A percentile compares a stretch with the other conserved stretches of the same genome.
Conservation (phyloP, 352 stramenopile species). For the Sclerospora graminicola region DNA sequence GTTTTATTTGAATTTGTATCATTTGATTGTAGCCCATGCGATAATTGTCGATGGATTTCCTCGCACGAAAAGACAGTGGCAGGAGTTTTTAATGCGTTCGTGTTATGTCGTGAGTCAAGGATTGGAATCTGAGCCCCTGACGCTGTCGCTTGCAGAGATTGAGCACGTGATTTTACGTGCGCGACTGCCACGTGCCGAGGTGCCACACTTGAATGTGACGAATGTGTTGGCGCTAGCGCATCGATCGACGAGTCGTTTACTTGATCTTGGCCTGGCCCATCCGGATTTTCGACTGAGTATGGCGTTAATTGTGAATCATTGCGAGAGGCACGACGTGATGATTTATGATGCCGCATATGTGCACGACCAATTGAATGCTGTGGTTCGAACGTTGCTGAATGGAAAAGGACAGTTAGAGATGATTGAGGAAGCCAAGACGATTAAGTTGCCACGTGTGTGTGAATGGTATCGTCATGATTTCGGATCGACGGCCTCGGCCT, state of each 20-base stretch:
- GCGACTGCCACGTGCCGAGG: constrained; percentile 32
- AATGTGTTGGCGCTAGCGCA: constrained; percentile 12
- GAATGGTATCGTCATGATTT: constrained; percentile 75
- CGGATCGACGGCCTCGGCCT: constrained; percentile 21
- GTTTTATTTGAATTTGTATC: constrained; percentile 79
- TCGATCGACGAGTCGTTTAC: constrained; percentile 13
- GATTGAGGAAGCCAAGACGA: constrained; percentile 17
- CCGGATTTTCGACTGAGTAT: constrained; percentile 75
- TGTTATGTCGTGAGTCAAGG: constrained; percentile 47
- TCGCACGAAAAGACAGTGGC: constrained; percentile 45
- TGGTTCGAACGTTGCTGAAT: constrained; percentile 25
- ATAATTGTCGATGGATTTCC: constrained; percentile 64
- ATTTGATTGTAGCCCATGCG: constrained; percentile 60
- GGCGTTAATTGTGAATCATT: constrained; percentile 53
- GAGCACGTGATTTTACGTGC: constrained; percentile 61
- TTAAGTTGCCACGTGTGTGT: constrained; percentile 56
- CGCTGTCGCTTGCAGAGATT: constrained; percentile 65
- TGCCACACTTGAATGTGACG: constrained; percentile 33
- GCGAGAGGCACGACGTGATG: constrained; percentile 6
- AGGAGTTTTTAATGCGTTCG: constrained; percentile 41
- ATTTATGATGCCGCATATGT: constrained; percentile 26
- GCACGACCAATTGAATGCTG: constrained; percentile 67
- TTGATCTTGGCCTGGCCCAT: constrained; percentile 33
- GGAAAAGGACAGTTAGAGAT: constrained; percentile 21
- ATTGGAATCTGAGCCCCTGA: constrained; percentile 20